Base-by-base conservation (phyloP, 345 rosid species). In the Populus tremula region DNA sequence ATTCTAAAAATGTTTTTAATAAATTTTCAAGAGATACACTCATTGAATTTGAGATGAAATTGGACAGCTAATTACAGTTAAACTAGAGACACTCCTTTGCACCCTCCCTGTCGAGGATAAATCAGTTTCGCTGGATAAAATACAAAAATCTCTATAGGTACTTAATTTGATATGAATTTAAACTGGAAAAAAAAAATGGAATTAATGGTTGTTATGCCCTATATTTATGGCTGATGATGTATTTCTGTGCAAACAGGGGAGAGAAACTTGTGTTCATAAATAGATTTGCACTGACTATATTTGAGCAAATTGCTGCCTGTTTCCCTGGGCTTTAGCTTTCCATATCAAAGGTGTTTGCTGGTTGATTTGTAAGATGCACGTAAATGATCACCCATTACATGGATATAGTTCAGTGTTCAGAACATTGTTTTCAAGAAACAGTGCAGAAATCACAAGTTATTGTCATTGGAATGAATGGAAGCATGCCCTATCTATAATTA, bases 391-490 rank as follows among this genome's bases (percentile, higher is more conserved):
- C 23, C 18, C 74, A 50, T 27, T n/a, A 50, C 35, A 12, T 49
- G 23, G 33, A 25, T 68, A 68, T 59, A 29, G 10, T 49, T 47
- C 33, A 70, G 8, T 25, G 67, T 14, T 33, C 7, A 50, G 47
- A 50, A n/a, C 33, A 21, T 36, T 72, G 21, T 61, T 53, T 71
- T 31, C 63, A 27, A 27, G 53, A 47, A 47, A 70, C 12, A 47
- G 41, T 56, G 20, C 9, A 62, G 31, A 71, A 31, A 16, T 54
- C 62, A 25, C 45, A 35, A 35, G 20, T 36, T 67, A 29, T 54
- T 63, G 39, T n/a, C 47, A 56, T 70, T 64, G 23, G 61, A 50
- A 71, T 59, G 31, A 33, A 73, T 76, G 33, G 65, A 49, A 76
- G 20, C 39, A 23, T 71, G 56, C 68, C 17, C 43, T 45, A 63